Evolutionary conservation across 73 alveolate genomes (phyloP).

Genomic region (Paramecium biaurelia): DNA sequence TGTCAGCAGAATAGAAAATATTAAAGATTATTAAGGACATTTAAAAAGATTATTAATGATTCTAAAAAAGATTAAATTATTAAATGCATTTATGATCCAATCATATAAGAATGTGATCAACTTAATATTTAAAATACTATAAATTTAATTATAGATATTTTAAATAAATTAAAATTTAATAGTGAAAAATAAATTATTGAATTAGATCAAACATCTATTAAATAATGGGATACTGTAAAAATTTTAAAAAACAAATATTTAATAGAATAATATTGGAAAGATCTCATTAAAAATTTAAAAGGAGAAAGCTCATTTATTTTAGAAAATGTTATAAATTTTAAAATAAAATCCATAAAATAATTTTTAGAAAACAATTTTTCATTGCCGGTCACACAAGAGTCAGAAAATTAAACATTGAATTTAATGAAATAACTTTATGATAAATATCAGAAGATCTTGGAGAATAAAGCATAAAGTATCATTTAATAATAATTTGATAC

Average conservation of each 20-base stretch:
- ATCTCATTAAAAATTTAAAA: neutral
- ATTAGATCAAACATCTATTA: neutral
- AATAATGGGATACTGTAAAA: no score
- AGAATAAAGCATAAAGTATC: neutral
- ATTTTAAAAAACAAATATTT: no score
- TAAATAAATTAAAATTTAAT: neutral
- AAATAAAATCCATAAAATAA: no score
- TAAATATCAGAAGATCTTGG: neutral
- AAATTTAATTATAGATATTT: neutral
- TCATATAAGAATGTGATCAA: neutral
- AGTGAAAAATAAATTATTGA: neutral
- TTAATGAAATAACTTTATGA: neutral
- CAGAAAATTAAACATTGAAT: no score
- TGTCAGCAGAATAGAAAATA: neutral
- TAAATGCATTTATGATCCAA: neutral
- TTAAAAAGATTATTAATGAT: neutral
- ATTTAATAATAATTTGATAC: neutral
- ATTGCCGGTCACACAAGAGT: no score
- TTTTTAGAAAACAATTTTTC: no score
- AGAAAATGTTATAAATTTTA: neutral
- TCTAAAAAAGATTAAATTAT: neutral
- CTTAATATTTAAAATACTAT: neutral
- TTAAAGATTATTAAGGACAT: neutral
- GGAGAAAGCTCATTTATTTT: neutral
- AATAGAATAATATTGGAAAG: neutral